Conservation (phyloP, 164 flowering plant species). For the Vitis riparia region DNA sequence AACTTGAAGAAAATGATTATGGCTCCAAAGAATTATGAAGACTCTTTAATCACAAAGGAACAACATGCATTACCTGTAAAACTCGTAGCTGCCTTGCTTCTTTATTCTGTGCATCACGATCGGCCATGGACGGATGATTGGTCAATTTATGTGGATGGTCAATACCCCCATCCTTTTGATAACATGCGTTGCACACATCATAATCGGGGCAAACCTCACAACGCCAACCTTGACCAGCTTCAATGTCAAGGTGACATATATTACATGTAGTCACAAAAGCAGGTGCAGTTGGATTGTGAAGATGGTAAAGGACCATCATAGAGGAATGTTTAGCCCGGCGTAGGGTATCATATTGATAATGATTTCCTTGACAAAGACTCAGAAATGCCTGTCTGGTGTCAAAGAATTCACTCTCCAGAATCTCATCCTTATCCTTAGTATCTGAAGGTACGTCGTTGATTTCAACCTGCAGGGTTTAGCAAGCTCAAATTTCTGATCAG, state of each 20-base stretch:
- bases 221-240: conserved; percentile 98
- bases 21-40: too few relatives aligned
- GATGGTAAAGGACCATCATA: conserved; percentile 99
- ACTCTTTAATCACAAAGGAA: background rate
- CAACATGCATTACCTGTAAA: conserved; percentile 56
- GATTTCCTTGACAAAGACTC: conserved; percentile 98
- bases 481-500: conserved; percentile 1
- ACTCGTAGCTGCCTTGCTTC: conserved; percentile 93
- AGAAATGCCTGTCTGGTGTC: conserved; percentile 98
- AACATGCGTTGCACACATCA: conserved; percentile 90
- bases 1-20: too few relatives aligned
- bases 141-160: conserved; percentile 96
- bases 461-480: conserved; percentile 58
- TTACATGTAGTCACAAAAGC: conserved; percentile 96
- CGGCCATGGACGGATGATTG: conserved; percentile 78
- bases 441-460: conserved; percentile 77
- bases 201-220: conserved; percentile 98
- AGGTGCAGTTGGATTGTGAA: conserved; percentile 98
- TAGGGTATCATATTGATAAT: conserved; percentile 98
- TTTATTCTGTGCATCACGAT: conserved; percentile 89
- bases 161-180: conserved; percentile 72
- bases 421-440: conserved; percentile 94
- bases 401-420: conserved; percentile 97
- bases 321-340: conserved; percentile 99
- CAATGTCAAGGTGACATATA: conserved; percentile 79